These are phyloP conservation scores for Periconia sp. DNA, from an alignment of 2,329 filamentous ascomycete genomes.

Conservation along the genomic window DNA sequence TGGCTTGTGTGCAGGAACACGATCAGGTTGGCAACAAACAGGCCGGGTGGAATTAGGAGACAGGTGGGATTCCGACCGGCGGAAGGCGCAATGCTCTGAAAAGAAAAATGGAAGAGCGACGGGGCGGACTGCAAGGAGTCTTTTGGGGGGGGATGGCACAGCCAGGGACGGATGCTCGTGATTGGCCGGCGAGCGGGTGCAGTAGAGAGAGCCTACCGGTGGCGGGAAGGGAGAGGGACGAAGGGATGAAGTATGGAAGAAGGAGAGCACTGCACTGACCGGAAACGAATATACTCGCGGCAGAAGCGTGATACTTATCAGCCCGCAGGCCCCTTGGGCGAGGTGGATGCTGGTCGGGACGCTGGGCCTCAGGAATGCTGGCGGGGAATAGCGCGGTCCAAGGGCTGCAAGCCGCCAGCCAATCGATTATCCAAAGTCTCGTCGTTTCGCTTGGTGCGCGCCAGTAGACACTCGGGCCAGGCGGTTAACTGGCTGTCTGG, in stretches of 20 bases:
- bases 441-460: conserved; percentile 34
- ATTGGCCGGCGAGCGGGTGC: conserved; percentile 26
- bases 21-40: conserved; percentile 35
- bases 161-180: conserved; percentile 25
- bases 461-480: conserved; percentile 31
- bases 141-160: conserved; percentile 31
- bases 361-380: conserved; percentile 28
- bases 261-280: conserved; percentile 35
- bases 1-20: conserved; percentile 32
- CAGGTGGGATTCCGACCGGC: conserved; percentile 37
- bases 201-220: conserved; percentile 22
- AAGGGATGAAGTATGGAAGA: conserved; percentile 8
- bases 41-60: conserved; percentile 34
- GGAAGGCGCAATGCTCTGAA: conserved; percentile 27
- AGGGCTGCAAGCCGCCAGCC: conserved; percentile 25
- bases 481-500: conserved; percentile 42
- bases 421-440: conserved; percentile 29
- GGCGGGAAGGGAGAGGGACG: conserved; percentile 30
- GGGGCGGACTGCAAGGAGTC: conserved; percentile 25
- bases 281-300: conserved; percentile 28
- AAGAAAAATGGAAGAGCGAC: conserved; percentile 17
- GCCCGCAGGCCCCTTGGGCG: conserved; percentile 19
- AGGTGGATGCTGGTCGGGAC: conserved; percentile 21
- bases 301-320: conserved; percentile 41
- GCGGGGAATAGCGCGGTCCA: conserved; percentile 19